Base-by-base conservation (phyloP, 805 yeast genomes). In the Saccharomyces paradoxus region DNA sequence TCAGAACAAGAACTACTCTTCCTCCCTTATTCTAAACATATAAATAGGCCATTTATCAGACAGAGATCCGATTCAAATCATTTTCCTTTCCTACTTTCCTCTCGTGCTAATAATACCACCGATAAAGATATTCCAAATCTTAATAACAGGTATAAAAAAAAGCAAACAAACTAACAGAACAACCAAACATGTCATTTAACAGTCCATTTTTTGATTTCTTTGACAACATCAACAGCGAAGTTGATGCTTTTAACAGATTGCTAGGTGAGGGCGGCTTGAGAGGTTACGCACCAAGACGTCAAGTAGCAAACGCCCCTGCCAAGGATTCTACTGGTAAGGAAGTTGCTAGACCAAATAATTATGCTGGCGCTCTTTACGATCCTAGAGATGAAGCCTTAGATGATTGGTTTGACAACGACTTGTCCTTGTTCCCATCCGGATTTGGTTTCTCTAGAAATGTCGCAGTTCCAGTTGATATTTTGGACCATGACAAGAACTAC, bases 401-500 rank as follows among this genome's bases (percentile, higher is more conserved):
- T 46, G 54, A 58, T 37, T 65, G 64, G 63, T 63, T 62, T 50
- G 60, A 60, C 14, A 63, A 69, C 52, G 63, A 63, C 21, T 57
- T 61, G 50, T 62, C 73, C 14, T 57, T 64, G 46, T 47, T 69
- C n/a, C 63, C 68, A 12, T 57, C 62, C 30, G 62, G 60, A 51
- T 64, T 68, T 49, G 56, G 55, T 22, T 59, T 37, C n/a, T 51
- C 51, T 12, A 52, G 53, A 17, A 63, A 55, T 13, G 50, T 74
- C 21, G 63, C 70, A 21, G 80, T 80, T 51, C 78, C 81, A 14
- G 71, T 78, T 49, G 81, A 78, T 58, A 66, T 79, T 41, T 63
- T 76, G 56, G 81, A 78, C 30, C 71, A 73, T 48, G 77, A 75
- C 4, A 65, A 71, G 48, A 60, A 67, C 21, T 78, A 75, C 56